A percentile compares a stretch with the other conserved stretches of the same genome.
phyloP scores from a whole-genome alignment of 176 grass and related monocot species.

The Lolium perenne region DNA sequence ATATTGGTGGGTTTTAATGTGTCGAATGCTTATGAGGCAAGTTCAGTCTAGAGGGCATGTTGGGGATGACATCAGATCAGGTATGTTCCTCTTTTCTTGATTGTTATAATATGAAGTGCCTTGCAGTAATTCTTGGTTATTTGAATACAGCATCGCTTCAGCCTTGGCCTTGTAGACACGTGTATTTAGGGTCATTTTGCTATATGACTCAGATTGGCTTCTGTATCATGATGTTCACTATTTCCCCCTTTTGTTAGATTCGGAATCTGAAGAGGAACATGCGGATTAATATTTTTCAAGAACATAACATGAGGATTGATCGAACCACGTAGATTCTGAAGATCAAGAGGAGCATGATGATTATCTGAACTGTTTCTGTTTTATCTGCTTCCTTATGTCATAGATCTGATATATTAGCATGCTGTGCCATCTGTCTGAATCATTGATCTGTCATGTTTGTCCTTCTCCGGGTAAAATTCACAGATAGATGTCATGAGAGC shows the following conservation, averaged over 20 bases:
- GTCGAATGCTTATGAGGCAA: constrained; percentile 68
- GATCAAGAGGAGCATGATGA: constrained; percentile 68
- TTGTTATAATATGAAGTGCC: constrained; percentile 17
- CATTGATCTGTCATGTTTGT: constrained; percentile 22
- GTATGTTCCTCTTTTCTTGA: constrained; percentile 50
- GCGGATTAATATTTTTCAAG: constrained; percentile 57
- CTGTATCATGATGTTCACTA: constrained; percentile 32
- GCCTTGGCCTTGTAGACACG: constrained; percentile 10
- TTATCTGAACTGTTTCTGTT: constrained; percentile 39
- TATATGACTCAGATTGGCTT: constrained; percentile 36
- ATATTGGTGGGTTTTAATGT: constrained; percentile 86
- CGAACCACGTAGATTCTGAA: constrained; percentile 60
- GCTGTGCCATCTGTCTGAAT: background rate
- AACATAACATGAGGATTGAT: constrained; percentile 67
- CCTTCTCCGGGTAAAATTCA: constrained; percentile 25
- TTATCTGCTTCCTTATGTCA: constrained; percentile 29
- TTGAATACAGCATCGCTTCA: constrained; percentile 12
- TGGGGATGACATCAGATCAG: constrained; percentile 87
- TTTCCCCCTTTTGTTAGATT: constrained; percentile 61
- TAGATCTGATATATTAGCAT: constrained; percentile 20
- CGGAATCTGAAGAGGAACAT: constrained; percentile 80
- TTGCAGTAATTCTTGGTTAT: constrained; percentile 23
- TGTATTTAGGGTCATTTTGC: constrained; percentile 15
- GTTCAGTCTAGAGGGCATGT: constrained; percentile 69
- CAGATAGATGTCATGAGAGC: background rate